phyloP scores from a whole-genome alignment of 176 grass and related monocot genomes.

The Elymus sibiricus region DNA sequence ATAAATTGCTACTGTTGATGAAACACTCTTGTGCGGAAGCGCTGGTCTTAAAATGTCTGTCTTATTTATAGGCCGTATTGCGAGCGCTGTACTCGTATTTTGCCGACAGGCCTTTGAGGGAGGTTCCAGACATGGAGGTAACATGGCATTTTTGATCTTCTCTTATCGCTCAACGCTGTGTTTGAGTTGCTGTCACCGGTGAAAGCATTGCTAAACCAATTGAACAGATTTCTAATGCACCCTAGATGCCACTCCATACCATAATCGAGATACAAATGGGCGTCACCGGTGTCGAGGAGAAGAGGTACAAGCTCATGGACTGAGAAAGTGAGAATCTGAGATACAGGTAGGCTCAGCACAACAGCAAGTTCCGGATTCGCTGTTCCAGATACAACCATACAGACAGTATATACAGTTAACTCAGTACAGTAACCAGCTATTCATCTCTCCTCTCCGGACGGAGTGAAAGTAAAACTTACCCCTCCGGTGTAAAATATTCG shows the following conservation, averaged over 20 bases:
- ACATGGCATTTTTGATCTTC: neutral
- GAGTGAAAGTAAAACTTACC: neutral
- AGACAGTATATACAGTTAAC: constrained; percentile 11
- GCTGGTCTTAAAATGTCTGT: constrained; percentile 15
- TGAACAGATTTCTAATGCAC: neutral
- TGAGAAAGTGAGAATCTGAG: constrained; percentile 46
- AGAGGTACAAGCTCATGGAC: constrained; percentile 94
- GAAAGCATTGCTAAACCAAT: neutral
- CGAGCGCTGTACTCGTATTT: constrained; percentile 95
- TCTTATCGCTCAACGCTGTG: neutral
- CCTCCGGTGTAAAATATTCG: neutral
- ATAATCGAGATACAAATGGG: constrained; percentile 99
- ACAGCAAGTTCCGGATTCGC: neutral
- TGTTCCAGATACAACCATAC: neutral
- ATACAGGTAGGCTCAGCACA: neutral
- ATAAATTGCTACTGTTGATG: constrained; percentile 24
- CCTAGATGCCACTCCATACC: constrained; percentile 88
- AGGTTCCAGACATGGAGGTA: constrained; percentile 93
- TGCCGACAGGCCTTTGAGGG: constrained; percentile 82
- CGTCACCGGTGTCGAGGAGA: constrained; percentile 85
- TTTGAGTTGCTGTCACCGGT: neutral
- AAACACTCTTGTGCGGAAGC: neutral
- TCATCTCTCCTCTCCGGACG: neutral
- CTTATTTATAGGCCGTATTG: constrained; percentile 63
- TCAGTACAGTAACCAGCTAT: neutral